Base-by-base conservation (phyloP, 1,139 yeast species). In the Geotrichum reessii region DNA sequence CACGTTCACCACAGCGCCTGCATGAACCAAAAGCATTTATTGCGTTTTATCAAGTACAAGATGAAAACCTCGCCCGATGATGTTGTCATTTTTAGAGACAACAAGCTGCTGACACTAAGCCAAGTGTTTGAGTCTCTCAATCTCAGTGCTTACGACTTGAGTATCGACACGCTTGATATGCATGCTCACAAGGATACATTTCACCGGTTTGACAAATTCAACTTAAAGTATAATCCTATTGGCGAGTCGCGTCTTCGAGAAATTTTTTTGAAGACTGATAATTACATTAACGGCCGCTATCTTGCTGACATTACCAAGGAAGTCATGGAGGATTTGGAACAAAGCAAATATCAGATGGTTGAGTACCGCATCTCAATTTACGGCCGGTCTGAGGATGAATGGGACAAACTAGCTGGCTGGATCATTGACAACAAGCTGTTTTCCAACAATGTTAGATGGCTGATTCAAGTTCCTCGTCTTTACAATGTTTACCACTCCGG, bases 1-100 rank as follows among this genome's bases (percentile, higher is more conserved):
- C 99, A 95, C 78, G 96, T 95, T 68, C 99, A 95, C 73, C 99
- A 95, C 73, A 88, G 97, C 14, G 99, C 99, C 8, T 92, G 97
- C 73, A 93, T 93, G 99, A 95, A 95, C 70, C 99, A 95, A 73
- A 95, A 95, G 74, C 99, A 95, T 74, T 78, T 95, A 69, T 78
- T 95, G 65, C 85, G 99, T 67, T 95, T 89, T 72, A 95, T 95
- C 73, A 95, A 95, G 74, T 89, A 91, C 72, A 93, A 93, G 75
- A 81, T 86, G 73, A 83, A 86, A 71, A 83, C 87, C 73, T 81
- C 75, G 69, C 93, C 96, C 0, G 81, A 89, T 66, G 97, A 93
- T 71, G 85, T 87, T 63, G 99, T 95, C 19, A 93, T 95, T 57
- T 86, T 82, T 75, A 86, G 99, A 77, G 99, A 95, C 74, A 95